Conservation (phyloP, 176 grass and related monocot genomes). For the Tillandsia fasciculata region DNA sequence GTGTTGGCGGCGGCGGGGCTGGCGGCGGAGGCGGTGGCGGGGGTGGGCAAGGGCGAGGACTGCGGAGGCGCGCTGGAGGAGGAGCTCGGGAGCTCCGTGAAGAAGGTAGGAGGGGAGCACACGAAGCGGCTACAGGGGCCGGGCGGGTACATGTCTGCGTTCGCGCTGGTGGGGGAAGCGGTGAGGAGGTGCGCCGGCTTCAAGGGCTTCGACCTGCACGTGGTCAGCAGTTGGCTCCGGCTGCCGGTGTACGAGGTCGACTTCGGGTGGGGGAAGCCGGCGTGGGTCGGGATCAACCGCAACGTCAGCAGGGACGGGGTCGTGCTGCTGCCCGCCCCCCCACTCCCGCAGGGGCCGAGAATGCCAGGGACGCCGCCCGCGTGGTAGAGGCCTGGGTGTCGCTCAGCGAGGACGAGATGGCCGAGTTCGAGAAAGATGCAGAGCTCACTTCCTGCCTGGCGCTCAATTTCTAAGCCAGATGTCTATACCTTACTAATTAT, state of each 20-base stretch:
- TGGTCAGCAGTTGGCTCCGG: not conserved
- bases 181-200: not conserved
- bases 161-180: not conserved
- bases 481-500: too few species aligned
- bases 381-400: not conserved
- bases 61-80: not conserved
- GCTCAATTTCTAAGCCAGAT: too few species aligned
- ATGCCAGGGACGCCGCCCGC: not conserved
- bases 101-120: not conserved
- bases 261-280: slow-evolving; percentile 1
- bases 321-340: not conserved
- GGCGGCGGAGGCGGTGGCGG: not conserved
- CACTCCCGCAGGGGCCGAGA: too few species aligned
- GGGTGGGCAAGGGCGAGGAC: not conserved
- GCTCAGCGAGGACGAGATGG: not conserved
- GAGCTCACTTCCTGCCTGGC: not conserved
- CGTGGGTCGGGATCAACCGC: not conserved
- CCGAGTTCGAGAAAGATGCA: not conserved
- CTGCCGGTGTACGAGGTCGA: slow-evolving; percentile 2
- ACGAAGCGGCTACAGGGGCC: not conserved
- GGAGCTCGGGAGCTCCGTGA: not conserved
- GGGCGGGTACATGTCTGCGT: not conserved
- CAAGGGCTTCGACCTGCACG: not conserved
- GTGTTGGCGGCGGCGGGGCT: not conserved
- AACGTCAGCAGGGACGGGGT: not conserved